Evolutionary conservation across 108 stramenopile species (phyloP), one percentile per base, ranked within the genome.

Genomic region (Cyclotella baltica): DNA sequence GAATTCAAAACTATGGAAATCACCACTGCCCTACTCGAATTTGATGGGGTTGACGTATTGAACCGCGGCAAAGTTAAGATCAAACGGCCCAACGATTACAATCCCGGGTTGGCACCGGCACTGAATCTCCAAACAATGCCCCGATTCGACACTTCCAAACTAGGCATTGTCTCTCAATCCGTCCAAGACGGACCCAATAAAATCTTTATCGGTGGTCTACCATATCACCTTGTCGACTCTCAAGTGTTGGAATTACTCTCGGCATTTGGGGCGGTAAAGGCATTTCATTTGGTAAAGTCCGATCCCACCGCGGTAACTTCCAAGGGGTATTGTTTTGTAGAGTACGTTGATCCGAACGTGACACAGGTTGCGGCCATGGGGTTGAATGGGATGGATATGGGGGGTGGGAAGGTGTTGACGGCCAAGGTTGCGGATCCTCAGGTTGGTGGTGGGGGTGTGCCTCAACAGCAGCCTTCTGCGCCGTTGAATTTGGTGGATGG

Each of bases 131-230:
- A 75, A 2, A 78, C 85, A 13, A 61, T 91, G 53, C 89, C 92
- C 5, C 30, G 43, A 23, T 75, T 96, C 47, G 92, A 94, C 64
- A 86, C 92, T 19, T 80, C 89, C 59, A 86, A 82, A 33, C 80
- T 98, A 34, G 96, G 97, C 16, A 97, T 98, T 50, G 79, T 98
- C n/a, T 76, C 83, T 20, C 73, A 83, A 36, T 92, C 84, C 19
- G 98, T 99, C n/a, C 88, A 87, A 23, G 99, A 99, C 84, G 94
- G 98, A 30, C 98, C 98, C 47, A 94, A 98, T 85, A 99, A 98
- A 86, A 88, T 99, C n/a, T 99, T 99, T 73, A 90, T 99, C 62
- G 98, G 99, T 18, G 99, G 99, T 15, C 85, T 99, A 30, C 98
- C 98, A 15, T 96, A 98, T 75, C 95, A 98, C 71, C 79, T 99